phyloP scores from a whole-genome alignment of 495 filamentous ascomycete genomes.

The Hypoxylon perforatum region DNA sequence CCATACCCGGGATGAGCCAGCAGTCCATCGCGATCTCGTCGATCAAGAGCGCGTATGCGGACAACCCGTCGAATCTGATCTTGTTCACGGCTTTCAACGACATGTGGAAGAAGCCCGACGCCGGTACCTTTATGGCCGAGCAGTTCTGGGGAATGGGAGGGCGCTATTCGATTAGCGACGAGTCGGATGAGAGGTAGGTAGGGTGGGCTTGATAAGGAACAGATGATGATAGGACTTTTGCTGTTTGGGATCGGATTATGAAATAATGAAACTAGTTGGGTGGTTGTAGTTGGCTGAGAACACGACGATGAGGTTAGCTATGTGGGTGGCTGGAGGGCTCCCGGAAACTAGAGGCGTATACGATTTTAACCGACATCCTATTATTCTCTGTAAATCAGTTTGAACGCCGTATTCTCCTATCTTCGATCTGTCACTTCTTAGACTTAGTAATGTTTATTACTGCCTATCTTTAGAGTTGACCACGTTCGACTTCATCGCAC shows the following conservation, averaged over 20 bases:
- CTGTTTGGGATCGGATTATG: conserved; percentile 3
- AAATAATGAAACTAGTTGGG: conserved; percentile 36
- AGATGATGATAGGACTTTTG: background rate
- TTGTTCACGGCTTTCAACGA: conserved; percentile 83
- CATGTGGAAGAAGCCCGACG: conserved; percentile 77
- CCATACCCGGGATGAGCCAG: conserved; percentile 70
- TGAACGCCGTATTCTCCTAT: conserved; percentile 20
- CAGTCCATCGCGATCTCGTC: conserved; percentile 72
- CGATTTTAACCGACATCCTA: conserved; percentile 41
- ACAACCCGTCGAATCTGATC: conserved; percentile 62
- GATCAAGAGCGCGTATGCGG: conserved; percentile 64
- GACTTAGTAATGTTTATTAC: background rate
- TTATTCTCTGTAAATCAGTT: conserved; percentile 40
- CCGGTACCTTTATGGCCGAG: conserved; percentile 73
- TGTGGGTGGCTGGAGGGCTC: conserved; percentile 25
- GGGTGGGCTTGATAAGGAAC: background rate
- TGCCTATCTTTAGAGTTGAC: too few species aligned
- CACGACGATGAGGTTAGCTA: background rate
- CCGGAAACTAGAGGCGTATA: conserved; percentile 33
- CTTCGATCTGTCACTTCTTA: background rate
- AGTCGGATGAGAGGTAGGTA: conserved; percentile 21
- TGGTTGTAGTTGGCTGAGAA: conserved; percentile 35
- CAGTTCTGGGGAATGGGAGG: conserved; percentile 75
- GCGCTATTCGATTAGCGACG: conserved; percentile 41
- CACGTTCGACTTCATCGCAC: too few species aligned